Evolutionary conservation across 179 eudicot species (phyloP), one percentile per base, ranked within the genome.

Genomic region (Spinacia oleracea): DNA sequence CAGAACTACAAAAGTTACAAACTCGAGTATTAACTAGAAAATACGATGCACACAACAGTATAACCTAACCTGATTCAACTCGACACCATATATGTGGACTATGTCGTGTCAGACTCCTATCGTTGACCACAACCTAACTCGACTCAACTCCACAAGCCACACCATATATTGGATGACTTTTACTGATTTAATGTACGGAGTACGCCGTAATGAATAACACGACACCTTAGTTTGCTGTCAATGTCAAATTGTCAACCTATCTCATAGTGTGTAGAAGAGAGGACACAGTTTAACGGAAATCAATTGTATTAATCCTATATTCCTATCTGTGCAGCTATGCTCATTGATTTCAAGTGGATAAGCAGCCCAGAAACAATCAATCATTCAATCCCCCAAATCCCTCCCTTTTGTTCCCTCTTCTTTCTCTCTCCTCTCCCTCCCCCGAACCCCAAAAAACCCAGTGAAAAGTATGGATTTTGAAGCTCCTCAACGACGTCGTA

Each of bases 401-500:
- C 51, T 27, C 23, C 8, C 53, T 34, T 53, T 70, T 25, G 11
- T 21, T 27, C n/a, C 38, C 59, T 58, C 15, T 58, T 55, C 66
- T 6, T 20, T 55, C 53, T 48, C 20, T 48, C 53, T 48, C 53
- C 18, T 15, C 53, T 15, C 12, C 50, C 15, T 45, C 50, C 50
- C 50, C 9, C 50, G 18, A 48, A 48, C 16, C 51, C 12, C 38
- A 35, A 65, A 45, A 45, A 59, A 18, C 31, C 40, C 50, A 42
- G 18, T n/a, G n/a, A 25, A 66, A 58, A 55, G 35, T 20, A 62
- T 10, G 6, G 9, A 73, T 15, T 66, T 75, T 71, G 85, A 86
- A 67, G 81, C 78, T 50, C 59, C 74, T 62, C 80, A 45, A 8
- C 58, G 59, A 63, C 80, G 85, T 18, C 89, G 87, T 55, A 18